Evolutionary conservation across 2,329 filamentous ascomycete species (phyloP).

Genomic region (Ophiosphaerella herpotricha): DNA sequence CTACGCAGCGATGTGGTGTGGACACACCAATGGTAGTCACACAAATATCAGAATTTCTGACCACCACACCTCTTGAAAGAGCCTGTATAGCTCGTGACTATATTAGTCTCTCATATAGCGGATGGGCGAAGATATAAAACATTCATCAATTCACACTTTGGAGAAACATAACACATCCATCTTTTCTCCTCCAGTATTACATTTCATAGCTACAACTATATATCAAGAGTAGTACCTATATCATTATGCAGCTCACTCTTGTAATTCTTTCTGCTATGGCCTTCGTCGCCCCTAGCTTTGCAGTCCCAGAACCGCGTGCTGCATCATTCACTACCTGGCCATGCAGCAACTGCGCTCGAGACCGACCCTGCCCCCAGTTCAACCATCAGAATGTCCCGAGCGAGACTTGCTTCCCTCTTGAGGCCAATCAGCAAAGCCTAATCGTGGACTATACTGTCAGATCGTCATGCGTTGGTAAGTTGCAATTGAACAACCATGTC

Average conservation of each 20-base stretch:
- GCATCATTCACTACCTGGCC: conserved; percentile 1
- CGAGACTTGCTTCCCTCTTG: background rate
- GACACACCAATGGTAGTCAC: too few relatives aligned
- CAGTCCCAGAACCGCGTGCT: conserved; percentile 1
- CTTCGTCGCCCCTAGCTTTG: background rate
- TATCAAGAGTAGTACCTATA: background rate
- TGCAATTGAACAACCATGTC: background rate
- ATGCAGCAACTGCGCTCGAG: background rate
- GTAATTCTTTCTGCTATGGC: background rate
- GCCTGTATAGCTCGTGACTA: too few relatives aligned
- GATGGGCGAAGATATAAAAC: too few relatives aligned
- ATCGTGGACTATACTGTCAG: background rate
- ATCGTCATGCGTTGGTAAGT: background rate
- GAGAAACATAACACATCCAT: too few relatives aligned
- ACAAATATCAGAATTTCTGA: too few relatives aligned
- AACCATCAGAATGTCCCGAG: background rate
- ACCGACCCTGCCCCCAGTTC: background rate
- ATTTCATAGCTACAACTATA: background rate
- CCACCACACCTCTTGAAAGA: too few relatives aligned
- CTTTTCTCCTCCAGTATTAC: background rate
- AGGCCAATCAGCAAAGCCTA: background rate
- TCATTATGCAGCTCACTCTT: conserved; percentile 1
- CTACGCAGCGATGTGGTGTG: background rate
- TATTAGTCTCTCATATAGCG: too few relatives aligned
- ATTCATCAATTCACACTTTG: too few relatives aligned